phyloP scores from a whole-genome alignment of 2,329 filamentous ascomycete genomes.

The Xylariaceae sp. region DNA sequence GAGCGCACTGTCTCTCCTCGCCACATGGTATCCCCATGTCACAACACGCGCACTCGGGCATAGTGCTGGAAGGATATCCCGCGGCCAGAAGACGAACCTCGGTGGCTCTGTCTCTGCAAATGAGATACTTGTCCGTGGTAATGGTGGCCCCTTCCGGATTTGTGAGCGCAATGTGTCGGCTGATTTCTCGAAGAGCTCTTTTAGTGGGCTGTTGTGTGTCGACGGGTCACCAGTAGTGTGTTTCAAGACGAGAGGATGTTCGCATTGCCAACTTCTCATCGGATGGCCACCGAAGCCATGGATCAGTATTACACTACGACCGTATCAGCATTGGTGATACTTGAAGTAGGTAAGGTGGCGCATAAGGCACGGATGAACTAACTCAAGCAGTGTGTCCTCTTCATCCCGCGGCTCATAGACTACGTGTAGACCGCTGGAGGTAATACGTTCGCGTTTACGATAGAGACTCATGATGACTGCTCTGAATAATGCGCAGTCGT shows the following conservation, averaged over 20 bases:
- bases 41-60: conserved; percentile 14
- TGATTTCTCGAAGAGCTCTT: conserved; percentile 1
- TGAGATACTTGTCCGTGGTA: not conserved
- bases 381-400: conserved; percentile 10
- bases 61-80: conserved; percentile 8
- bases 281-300: conserved; percentile 19
- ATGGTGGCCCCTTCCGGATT: not conserved
- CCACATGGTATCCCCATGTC: conserved; percentile 15
- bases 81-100: conserved; percentile 9
- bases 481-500: conserved; percentile 1
- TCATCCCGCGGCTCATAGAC: conserved; percentile 13
- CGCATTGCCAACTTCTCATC: conserved; percentile 14
- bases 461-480: conserved; percentile 9
- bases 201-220: conserved; percentile 1
- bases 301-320: conserved; percentile 12
- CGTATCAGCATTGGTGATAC: not conserved
- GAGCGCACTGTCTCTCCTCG: conserved; percentile 4
- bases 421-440: conserved; percentile 13
- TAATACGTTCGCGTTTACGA: conserved; percentile 2
- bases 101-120: not conserved
- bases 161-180: not conserved
- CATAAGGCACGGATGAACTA: not conserved
- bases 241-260: not conserved
- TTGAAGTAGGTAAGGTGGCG: not conserved
- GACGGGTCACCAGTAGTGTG: not conserved